Base-by-base conservation (phyloP, 768 basidiomycete species). In the Ramaria rubella region DNA sequence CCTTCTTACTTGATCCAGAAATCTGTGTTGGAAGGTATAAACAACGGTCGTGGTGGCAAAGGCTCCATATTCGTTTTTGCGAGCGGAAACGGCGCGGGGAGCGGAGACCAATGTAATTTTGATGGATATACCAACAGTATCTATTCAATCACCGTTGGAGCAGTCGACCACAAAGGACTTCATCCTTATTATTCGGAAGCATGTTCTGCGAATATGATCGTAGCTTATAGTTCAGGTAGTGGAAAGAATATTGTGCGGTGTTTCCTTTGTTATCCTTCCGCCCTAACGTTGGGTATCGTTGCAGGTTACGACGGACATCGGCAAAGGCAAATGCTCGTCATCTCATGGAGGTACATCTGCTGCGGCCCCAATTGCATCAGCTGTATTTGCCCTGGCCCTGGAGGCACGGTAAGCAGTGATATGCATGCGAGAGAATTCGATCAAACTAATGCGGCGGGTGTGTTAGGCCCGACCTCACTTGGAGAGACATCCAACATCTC, bases 61-160 rank as follows among this genome's bases (percentile, higher is more conserved):
- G 96, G 96, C 1, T 92, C 89, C 30, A 77, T 99, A 59, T 98
- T 89, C 62, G 96, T 99, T 26, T 99, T 98, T 65, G 96, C 96
- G 4, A 94, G 91, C 53, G 96, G 96, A 0, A 99, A 99, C 67
- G 96, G 96, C 7, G 96, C 92, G 29, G 80, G 79, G 7, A 78
- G 80, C 54, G 91, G 88, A 17, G 96, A 99, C 66, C 95, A 98
- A 69, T 99, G 96, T 76, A 99, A 99, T 69, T 98, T 99, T 66
- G 95, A 98, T 63, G 96, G 96, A 6, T 99, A 99, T 69, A 99
- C 96, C 12, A 99, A 99, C 68, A 91, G 88, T 64, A 94, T 98
- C 58, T 97, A 91, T 71, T 91, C 90, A 6, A 83, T 99, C 42
- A 99, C 96, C 0, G 92, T 99, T 27, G 86, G 93, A n/a, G 91